Conservation (phyloP, 78 protist genomes). For the Speleostelium caveatum region DNA sequence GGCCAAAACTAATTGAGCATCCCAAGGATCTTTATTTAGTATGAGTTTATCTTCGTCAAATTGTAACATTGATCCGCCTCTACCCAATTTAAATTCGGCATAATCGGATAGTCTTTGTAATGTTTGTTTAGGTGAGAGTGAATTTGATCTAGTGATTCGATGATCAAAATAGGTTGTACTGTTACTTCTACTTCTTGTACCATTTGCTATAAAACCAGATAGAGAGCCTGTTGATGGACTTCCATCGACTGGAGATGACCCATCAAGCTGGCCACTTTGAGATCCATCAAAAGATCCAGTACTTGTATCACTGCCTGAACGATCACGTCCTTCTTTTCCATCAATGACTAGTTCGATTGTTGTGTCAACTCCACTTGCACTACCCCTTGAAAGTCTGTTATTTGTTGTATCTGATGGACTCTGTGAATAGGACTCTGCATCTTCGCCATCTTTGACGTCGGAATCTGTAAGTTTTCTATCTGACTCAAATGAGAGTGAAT, state of each 20-base stretch:
- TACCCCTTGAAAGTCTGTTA: background rate
- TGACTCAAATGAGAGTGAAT: conserved; percentile 38
- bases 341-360: background rate
- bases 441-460: conserved; percentile 16
- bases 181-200: conserved; percentile 44
- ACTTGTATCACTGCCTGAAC: conserved; percentile 51
- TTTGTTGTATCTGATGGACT: background rate
- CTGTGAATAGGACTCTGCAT: background rate
- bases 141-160: conserved; percentile 39
- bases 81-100: conserved; percentile 26
- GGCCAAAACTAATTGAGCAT: conserved; percentile 21
- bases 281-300: conserved; percentile 74
- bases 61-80: background rate
- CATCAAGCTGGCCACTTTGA: background rate
- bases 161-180: conserved; percentile 42
- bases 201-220: conserved; percentile 27
- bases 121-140: conserved; percentile 67
- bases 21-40: conserved; percentile 66
- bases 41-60: conserved; percentile 21
- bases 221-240: conserved; percentile 35
- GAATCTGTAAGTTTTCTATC: conserved; percentile 48
- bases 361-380: background rate
- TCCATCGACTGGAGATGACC: conserved; percentile 54
- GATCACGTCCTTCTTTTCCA: conserved; percentile 2
- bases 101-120: conserved; percentile 28